Evolutionary conservation across 768 basidiomycete species (phyloP).

Genomic region (Boletus rufocinnamomeus): DNA sequence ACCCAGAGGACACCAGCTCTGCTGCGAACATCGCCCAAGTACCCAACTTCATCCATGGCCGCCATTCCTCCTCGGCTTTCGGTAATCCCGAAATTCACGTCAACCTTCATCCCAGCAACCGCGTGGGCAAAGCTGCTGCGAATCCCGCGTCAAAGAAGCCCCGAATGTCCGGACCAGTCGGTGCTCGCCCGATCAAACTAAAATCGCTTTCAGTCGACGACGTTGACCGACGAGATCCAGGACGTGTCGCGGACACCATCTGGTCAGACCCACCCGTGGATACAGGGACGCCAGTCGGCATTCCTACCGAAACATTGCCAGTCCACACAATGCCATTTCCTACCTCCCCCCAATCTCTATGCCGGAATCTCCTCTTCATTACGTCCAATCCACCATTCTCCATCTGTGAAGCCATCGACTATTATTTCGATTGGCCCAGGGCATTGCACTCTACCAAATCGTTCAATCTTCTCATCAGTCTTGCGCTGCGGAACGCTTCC

Average conservation of each 20-base stretch:
- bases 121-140: background rate
- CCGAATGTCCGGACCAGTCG: background rate
- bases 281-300: conserved; percentile 3
- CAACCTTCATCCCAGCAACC: background rate
- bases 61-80: background rate
- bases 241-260: conserved; percentile 13
- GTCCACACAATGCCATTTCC: conserved; percentile 30
- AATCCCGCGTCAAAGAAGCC: conserved; percentile 2
- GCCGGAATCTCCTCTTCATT: conserved; percentile 32
- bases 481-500: conserved; percentile 53
- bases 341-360: conserved; percentile 37
- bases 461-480: conserved; percentile 45
- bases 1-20: no score
- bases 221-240: conserved; percentile 28
- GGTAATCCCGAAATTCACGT: background rate
- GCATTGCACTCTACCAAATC: conserved; percentile 41
- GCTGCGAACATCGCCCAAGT: no score
- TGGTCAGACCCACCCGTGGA: conserved; percentile 9
- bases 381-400: conserved; percentile 20
- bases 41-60: background rate
- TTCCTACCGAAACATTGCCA: conserved; percentile 3
- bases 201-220: conserved; percentile 30
- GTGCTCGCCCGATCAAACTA: conserved; percentile 21
- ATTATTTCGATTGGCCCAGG: conserved; percentile 31
- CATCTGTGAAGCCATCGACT: conserved; percentile 20